phyloP scores from a whole-genome alignment of 345 rosid species.

The Gossypium ekmanianum region DNA sequence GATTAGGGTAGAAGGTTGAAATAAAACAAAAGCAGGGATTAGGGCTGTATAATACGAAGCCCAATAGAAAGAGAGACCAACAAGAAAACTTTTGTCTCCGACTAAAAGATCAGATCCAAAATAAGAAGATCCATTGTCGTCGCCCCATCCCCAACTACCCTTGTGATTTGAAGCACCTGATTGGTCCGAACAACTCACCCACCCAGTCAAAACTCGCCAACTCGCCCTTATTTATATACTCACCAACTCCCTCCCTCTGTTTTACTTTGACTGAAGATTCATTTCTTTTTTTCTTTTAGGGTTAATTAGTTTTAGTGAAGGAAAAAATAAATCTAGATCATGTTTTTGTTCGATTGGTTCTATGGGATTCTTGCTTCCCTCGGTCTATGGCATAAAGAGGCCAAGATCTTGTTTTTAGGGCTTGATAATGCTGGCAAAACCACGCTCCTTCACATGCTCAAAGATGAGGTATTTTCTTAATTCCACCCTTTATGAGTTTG shows the following conservation, averaged over 20 bases:
- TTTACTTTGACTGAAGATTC: neutral
- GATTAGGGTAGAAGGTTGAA: too few species aligned
- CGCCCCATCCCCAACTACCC: neutral
- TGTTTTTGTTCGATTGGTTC: conserved; percentile 80
- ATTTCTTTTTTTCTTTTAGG: neutral
- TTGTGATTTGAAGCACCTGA: conserved; percentile 5
- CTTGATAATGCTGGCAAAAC: conserved; percentile 86
- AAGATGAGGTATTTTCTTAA: conserved; percentile 49
- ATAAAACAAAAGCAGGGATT: too few species aligned
- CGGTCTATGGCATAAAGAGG: conserved; percentile 75
- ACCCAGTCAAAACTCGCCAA: conserved; percentile 19
- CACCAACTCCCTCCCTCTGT: neutral
- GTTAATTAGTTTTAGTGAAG: neutral
- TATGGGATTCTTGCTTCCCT: conserved; percentile 68
- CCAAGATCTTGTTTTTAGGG: conserved; percentile 80
- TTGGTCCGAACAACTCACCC: conserved; percentile 21
- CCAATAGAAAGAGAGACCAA: neutral
- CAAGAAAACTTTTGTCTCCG: neutral
- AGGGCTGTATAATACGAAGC: neutral
- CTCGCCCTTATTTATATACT: neutral
- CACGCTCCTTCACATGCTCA: conserved; percentile 79
- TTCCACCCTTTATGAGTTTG: neutral
- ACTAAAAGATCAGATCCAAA: neutral
- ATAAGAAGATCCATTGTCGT: neutral
- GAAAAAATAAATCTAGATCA: conserved; percentile 16